Conservation (phyloP, 371 early-diverging fungal species). For the Spraguea lophii region DNA sequence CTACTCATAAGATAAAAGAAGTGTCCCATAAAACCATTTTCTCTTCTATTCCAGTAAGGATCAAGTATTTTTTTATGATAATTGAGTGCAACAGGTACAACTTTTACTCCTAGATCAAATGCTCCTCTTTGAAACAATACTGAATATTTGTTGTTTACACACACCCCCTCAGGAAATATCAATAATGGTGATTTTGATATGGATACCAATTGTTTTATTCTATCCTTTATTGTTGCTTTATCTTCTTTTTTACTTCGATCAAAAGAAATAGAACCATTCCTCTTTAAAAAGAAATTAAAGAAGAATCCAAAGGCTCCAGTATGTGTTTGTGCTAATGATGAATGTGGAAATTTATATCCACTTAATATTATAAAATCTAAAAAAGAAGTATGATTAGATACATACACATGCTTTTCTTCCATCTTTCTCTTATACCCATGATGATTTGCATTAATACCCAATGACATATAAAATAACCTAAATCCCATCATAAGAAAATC, state of each 20-base stretch:
- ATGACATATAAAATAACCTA: constrained; percentile 17
- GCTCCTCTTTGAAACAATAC: constrained; percentile 67
- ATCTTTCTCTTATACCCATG: constrained; percentile 51
- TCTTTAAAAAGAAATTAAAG: constrained; percentile 50
- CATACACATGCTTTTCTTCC: constrained; percentile 52
- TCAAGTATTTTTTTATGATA: constrained; percentile 49
- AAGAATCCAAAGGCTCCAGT: constrained; percentile 51
- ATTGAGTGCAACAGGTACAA: constrained; percentile 52
- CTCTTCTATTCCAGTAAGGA: constrained; percentile 54
- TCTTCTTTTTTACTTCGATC: constrained; percentile 54
- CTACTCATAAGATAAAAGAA: constrained; percentile 55
- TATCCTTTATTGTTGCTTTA: constrained; percentile 47
- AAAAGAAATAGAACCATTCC: constrained; percentile 55
- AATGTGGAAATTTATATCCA: constrained; percentile 55
- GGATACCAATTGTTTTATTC: constrained; percentile 46
- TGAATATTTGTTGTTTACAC: constrained; percentile 60
- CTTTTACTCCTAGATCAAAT: constrained; percentile 55
- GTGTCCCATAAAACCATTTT: constrained; percentile 50
- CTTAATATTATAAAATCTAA: constrained; percentile 57
- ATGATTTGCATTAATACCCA: constrained; percentile 45
- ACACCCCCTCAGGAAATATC: constrained; percentile 68
- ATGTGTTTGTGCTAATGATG: constrained; percentile 55
- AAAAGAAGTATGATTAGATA: constrained; percentile 60
- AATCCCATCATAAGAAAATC: constrained; percentile 8
- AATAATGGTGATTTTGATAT: constrained; percentile 48